Evolutionary conservation across 805 yeast genomes (phyloP), one percentile per base, ranked within the genome.

Genomic region (Nematodospora valgi): DNA sequence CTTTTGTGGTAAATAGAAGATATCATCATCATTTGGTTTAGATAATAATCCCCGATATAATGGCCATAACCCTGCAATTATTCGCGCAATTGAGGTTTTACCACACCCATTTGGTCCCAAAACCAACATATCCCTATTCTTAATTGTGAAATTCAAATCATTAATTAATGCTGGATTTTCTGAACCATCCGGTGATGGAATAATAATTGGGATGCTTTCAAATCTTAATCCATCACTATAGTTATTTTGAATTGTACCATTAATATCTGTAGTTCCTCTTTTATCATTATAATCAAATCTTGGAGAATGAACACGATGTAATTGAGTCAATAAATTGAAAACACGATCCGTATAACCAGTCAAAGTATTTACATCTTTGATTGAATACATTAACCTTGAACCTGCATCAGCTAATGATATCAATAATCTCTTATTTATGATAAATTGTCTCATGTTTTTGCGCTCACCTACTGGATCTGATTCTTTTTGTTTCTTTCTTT

Each of bases 391-490:
- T 62, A 89, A 72, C 46, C 96, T 72, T 10, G 94, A 83, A 4
- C 97, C 97, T 0, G 98, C 96, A 62, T 89, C 98, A 4, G 96
- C 95, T 54, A 89, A 71, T 3, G 93, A 82, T 45, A 89, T 72
- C 85, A 89, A 82, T 44, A 89, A 70, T 51, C 98, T 74, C 63
- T 89, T 89, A 67, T 89, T 89, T 36, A 86, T 88, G 49, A 89
- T 82, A 48, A 88, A 89, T 46, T 85, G 87, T 49, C 86, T 81
- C 86, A 89, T 86, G 50, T 80, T 81, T 38, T 69, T 71, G 39
- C 76, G 73, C 49, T 60, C 80, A 40, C 64, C 63, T 14, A 34
- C 35, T n/a, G 37, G 23, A 10, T 20, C 36, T 4, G 12, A 4
- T 18, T 44, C 48, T 6, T 41, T 39, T 4, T n/a, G n/a, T 6